A percentile compares a stretch with the other conserved stretches of the same genome.
Evolutionary conservation across 2,329 filamentous ascomycete species (phyloP).

Genomic region (Talaromyces sp.): DNA sequence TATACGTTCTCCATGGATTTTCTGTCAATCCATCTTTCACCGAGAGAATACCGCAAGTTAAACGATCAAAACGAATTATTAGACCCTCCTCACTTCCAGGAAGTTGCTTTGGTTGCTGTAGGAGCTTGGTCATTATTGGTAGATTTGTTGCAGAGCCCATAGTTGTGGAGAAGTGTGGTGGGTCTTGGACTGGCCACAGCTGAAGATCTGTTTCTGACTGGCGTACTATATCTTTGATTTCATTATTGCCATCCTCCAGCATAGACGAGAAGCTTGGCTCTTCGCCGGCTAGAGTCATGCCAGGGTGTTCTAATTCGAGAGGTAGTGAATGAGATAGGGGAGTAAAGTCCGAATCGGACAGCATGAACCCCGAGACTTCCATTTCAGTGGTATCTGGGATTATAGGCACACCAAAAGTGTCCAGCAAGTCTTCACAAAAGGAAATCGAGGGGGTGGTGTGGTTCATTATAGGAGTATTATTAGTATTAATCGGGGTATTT

Average conservation of each 20-base stretch:
- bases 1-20: slow-evolving; percentile 66
- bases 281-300: slow-evolving; percentile 11
- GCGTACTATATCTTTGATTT: slow-evolving; percentile 54
- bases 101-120: slow-evolving; percentile 39
- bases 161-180: neutral
- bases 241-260: slow-evolving; percentile 39
- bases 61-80: slow-evolving; percentile 58
- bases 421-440: slow-evolving; percentile 3
- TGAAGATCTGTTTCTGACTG: slow-evolving; percentile 26
- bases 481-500: neutral
- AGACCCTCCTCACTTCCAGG: slow-evolving; percentile 57
- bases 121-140: slow-evolving; percentile 26
- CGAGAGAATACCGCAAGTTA: slow-evolving; percentile 67
- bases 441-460: slow-evolving; percentile 1
- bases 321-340: slow-evolving; percentile 5
- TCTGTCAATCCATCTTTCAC: slow-evolving; percentile 65
- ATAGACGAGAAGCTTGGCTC: slow-evolving; percentile 28
- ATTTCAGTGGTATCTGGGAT: slow-evolving; percentile 1
- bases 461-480: neutral
- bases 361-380: slow-evolving; percentile 5
- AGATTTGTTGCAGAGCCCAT: slow-evolving; percentile 1
- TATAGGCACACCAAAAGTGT: slow-evolving; percentile 1
- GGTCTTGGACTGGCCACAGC: slow-evolving; percentile 33
- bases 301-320: slow-evolving; percentile 7
- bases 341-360: slow-evolving; percentile 12